phyloP scores from a whole-genome alignment of 2,329 filamentous ascomycete species.

The Colletotrichum higginsianum region DNA sequence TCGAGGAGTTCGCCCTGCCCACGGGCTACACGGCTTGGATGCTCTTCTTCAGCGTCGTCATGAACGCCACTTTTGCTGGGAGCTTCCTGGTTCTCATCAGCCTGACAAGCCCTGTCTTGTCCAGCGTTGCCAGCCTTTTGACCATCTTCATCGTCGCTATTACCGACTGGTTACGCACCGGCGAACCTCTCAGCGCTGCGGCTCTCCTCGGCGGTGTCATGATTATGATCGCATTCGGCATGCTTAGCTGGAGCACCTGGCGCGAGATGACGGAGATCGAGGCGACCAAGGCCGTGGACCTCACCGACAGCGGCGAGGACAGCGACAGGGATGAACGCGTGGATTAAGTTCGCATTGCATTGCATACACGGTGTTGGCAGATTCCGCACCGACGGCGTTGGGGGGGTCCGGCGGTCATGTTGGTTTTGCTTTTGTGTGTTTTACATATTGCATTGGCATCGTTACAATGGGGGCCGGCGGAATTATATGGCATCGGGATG shows the following conservation, averaged over 20 bases:
- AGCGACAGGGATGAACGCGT: constrained; percentile 58
- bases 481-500: constrained; percentile 10
- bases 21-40: constrained; percentile 83
- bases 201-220: constrained; percentile 86
- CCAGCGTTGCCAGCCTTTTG: constrained; percentile 90
- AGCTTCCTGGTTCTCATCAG: constrained; percentile 94
- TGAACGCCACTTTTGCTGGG: constrained; percentile 94
- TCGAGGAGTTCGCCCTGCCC: constrained; percentile 88
- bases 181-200: constrained; percentile 80
- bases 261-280: constrained; percentile 91
- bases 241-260: constrained; percentile 93
- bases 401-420: constrained; percentile 21
- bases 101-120: constrained; percentile 92
- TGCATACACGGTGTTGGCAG: constrained; percentile 32
- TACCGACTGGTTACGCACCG: constrained; percentile 89
- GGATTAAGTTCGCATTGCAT: constrained; percentile 40
- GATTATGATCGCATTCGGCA: constrained; percentile 89
- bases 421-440: constrained; percentile 20
- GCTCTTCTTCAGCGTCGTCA: constrained; percentile 83
- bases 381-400: constrained; percentile 35
- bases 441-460: constrained; percentile 25
- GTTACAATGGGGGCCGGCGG: constrained; percentile 15
- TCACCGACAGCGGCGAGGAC: constrained; percentile 62
- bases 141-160: constrained; percentile 98
- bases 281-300: constrained; percentile 68